Evolutionary conservation across 192 early-diverging fungal species (phyloP).

Genomic region (Gonapodya sp.): DNA sequence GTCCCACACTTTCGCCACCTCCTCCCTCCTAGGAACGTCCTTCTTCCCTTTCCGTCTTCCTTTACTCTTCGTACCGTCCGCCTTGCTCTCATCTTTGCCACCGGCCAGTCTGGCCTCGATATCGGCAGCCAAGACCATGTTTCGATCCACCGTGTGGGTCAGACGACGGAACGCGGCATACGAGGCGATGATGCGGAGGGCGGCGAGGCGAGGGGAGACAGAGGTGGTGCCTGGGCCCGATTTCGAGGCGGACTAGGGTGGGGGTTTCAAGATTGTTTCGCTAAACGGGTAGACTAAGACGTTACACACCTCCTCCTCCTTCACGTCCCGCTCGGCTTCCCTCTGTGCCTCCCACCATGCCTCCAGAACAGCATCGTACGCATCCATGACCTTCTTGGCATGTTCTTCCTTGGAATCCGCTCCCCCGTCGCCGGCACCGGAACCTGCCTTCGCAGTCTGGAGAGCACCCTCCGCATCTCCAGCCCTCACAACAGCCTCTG

Average conservation of each 20-base stretch:
- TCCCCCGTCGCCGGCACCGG: not conserved
- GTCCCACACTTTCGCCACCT: constrained; percentile 58
- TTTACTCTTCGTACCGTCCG: constrained; percentile 14
- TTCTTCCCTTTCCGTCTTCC: constrained; percentile 20
- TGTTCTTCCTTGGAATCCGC: not conserved
- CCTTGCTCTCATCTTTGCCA: not conserved
- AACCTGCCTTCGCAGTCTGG: not conserved
- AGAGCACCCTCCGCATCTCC: not conserved
- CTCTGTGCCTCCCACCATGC: constrained; percentile 52
- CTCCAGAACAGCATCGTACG: constrained; percentile 43
- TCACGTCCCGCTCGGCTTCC: constrained; percentile 44
- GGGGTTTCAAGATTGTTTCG: no score
- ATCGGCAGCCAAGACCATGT: constrained; percentile 33
- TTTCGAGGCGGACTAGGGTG: not conserved
- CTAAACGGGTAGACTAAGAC: no score
- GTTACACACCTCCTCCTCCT: constrained; percentile 54
- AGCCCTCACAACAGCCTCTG: not conserved
- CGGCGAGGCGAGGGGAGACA: not conserved
- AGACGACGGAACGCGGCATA: constrained; percentile 50
- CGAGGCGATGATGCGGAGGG: constrained; percentile 27
- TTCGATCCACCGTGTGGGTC: constrained; percentile 43
- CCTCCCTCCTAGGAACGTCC: constrained; percentile 36
- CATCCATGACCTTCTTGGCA: constrained; percentile 25
- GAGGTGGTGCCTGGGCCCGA: not conserved
- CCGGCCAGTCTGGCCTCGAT: constrained; percentile 24